Evolutionary conservation across 306 rosid species (phyloP).

Genomic region (Rosa persica): DNA sequence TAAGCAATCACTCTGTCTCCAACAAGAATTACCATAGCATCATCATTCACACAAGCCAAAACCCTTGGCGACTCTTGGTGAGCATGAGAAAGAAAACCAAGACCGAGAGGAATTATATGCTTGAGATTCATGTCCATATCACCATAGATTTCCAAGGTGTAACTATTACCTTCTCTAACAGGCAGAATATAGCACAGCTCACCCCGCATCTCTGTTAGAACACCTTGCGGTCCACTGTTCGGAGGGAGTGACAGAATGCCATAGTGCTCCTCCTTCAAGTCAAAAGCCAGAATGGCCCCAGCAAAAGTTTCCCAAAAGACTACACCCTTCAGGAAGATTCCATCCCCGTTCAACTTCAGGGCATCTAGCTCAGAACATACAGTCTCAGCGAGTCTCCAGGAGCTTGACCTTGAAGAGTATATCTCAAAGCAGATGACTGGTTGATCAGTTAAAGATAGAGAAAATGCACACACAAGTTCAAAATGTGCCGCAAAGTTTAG

Average conservation of each 20-base stretch:
- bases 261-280: constrained; percentile 30
- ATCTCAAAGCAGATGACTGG: constrained; percentile 30
- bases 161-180: neutral
- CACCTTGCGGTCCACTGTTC: constrained; percentile 19
- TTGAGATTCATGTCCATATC: constrained; percentile 32
- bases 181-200: constrained; percentile 39
- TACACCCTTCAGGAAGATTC: constrained; percentile 22
- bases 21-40: constrained; percentile 16
- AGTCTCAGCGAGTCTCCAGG: constrained; percentile 32
- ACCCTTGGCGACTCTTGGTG: neutral
- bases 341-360: constrained; percentile 22
- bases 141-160: constrained; percentile 29
- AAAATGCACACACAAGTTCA: constrained; percentile 35
- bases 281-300: constrained; percentile 32
- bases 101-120: constrained; percentile 11
- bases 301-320: constrained; percentile 37
- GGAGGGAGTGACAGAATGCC: constrained; percentile 31
- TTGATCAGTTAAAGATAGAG: neutral
- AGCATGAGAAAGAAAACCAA: neutral
- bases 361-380: constrained; percentile 20
- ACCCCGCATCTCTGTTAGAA: constrained; percentile 21
- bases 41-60: constrained; percentile 31
- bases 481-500: constrained; percentile 31
- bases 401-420: constrained; percentile 45
- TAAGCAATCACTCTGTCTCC: constrained; percentile 16